Evolutionary conservation across 164 flowering plant genomes (phyloP).

Genomic region (Berberis thunbergii): DNA sequence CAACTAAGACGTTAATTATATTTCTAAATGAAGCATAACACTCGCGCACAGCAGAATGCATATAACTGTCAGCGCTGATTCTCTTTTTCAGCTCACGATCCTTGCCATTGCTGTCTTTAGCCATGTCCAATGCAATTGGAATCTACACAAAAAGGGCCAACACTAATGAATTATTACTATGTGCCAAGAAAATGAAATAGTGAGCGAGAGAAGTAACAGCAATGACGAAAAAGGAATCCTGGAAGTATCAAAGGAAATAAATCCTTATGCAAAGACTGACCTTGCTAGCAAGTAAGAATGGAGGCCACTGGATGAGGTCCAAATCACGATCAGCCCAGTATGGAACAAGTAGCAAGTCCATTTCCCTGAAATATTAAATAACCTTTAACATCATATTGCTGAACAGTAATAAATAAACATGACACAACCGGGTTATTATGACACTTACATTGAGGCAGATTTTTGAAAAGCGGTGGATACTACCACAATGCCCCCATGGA

Average conservation of each 20-base stretch:
- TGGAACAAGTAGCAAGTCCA: conserved; percentile 91
- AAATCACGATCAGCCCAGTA: conserved; percentile 92
- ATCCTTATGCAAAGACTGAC: conserved; percentile 23
- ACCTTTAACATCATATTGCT: background rate
- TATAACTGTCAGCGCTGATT: conserved; percentile 54
- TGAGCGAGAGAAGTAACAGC: background rate
- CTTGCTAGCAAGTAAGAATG: conserved; percentile 97
- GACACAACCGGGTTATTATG: background rate
- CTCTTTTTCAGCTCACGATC: conserved; percentile 76
- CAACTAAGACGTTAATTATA: conserved; percentile 52
- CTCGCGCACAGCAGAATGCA: conserved; percentile 81
- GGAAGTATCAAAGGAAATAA: background rate
- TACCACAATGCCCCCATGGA: no score
- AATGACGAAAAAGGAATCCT: background rate
- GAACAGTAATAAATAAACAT: background rate
- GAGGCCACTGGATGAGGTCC: conserved; percentile 91
- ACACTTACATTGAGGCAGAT: no score
- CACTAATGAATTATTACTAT: no score
- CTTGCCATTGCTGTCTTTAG: conserved; percentile 88
- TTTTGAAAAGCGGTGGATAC: no score
- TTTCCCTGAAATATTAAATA: conserved; percentile 47
- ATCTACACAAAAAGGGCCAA: conserved; percentile 35
- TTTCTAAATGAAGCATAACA: conserved; percentile 80
- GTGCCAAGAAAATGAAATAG: background rate
- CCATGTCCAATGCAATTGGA: conserved; percentile 97